A percentile compares a stretch with the other conserved stretches of the same genome.
phyloP scores from a whole-genome alignment of 176 grass and related monocot species.

The Bothriochloa decipiens region DNA sequence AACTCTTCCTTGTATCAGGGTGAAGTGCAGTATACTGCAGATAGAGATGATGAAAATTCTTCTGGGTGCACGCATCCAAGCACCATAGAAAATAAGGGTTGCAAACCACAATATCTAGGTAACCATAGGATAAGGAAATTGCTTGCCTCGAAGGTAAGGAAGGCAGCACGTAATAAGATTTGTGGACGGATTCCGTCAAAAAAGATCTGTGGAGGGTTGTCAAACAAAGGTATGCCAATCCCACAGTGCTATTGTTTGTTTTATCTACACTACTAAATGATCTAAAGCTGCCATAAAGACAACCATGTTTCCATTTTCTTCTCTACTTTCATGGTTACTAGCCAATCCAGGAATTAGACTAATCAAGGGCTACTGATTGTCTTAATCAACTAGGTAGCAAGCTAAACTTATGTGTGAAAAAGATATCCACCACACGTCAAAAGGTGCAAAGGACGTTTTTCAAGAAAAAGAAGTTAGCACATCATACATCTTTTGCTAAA shows the following conservation, averaged over 20 bases:
- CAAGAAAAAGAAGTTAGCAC: slow-evolving; percentile 57
- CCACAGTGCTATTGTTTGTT: slow-evolving; percentile 24
- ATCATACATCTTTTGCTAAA: slow-evolving; percentile 44
- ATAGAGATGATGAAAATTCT: slow-evolving; percentile 76
- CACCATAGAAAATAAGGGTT: slow-evolving; percentile 51
- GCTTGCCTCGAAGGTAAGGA: slow-evolving; percentile 68
- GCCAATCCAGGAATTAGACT: slow-evolving; percentile 37
- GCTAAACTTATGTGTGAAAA: slow-evolving; percentile 53
- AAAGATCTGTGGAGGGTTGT: slow-evolving; percentile 50
- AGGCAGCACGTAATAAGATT: slow-evolving; percentile 55
- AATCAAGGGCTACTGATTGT: slow-evolving; percentile 34
- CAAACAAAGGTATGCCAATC: slow-evolving; percentile 52
- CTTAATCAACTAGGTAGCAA: slow-evolving; percentile 55
- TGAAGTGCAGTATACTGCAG: slow-evolving; percentile 53
- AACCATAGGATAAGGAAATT: slow-evolving; percentile 71
- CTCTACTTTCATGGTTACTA: slow-evolving; percentile 12
- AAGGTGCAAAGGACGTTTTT: slow-evolving; percentile 56
- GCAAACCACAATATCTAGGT: slow-evolving; percentile 43
- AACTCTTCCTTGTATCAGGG: slow-evolving; percentile 36
- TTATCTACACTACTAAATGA: slow-evolving; percentile 14
- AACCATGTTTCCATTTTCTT: slow-evolving; percentile 40
- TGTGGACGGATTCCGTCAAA: slow-evolving; percentile 47
- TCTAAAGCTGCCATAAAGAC: slow-evolving; percentile 26
- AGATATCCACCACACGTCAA: slow-evolving; percentile 51
- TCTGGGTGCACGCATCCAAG: slow-evolving; percentile 53